Base-by-base conservation (phyloP, 352 stramenopile species). In the Phytophthora ramorum region DNA sequence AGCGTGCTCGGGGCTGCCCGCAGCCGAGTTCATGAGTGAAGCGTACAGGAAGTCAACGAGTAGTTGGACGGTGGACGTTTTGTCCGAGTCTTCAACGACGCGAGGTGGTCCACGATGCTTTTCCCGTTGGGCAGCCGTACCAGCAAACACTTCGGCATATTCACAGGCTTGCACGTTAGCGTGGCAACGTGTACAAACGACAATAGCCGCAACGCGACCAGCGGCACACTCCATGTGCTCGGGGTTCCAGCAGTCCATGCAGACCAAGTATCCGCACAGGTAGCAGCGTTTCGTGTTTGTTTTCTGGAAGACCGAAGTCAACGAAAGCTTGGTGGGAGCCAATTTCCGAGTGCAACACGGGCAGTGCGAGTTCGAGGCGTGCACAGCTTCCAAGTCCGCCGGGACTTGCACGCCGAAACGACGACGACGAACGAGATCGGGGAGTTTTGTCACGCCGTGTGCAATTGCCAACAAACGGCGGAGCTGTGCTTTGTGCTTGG, bases 321-420 rank as follows among this genome's bases (percentile, higher is more conserved):
- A 7, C 2, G 53, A 59, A 7, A 66, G 35, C 14, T 74, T 70
- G 19, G 71, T 41, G 5, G 50, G 53, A 0, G 48, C 54, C n/a
- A 91, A 64, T 14, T 58, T 75, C 43, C 76, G 76, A 3, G 73
- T 85, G 35, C 83, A 92, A 45, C 75, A 82, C 17, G 83, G 73
- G 50, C 83, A 92, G 44, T 67, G 75, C 7, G 65, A 49, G 55
- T 89, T 92, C 5, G 55, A 66, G 1, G 73, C 60, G 4, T 77
- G 47, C 8, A 81, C 55, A 7, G 65, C 48, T 9, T 48, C 70
- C 12, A 64, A 47, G 64, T 90, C 74, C 0, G 74, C 63, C 5
- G 89, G 70, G 17, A 75, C 72, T 59, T 91, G 83, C 1, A 78
- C 68, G 14, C 79, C 81, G 13, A 91, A 76, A 2, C 83, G 78